Evolutionary conservation across 306 rosid species (phyloP), one percentile per base, ranked within the genome.

Genomic region (Hippophae gyantsensis): DNA sequence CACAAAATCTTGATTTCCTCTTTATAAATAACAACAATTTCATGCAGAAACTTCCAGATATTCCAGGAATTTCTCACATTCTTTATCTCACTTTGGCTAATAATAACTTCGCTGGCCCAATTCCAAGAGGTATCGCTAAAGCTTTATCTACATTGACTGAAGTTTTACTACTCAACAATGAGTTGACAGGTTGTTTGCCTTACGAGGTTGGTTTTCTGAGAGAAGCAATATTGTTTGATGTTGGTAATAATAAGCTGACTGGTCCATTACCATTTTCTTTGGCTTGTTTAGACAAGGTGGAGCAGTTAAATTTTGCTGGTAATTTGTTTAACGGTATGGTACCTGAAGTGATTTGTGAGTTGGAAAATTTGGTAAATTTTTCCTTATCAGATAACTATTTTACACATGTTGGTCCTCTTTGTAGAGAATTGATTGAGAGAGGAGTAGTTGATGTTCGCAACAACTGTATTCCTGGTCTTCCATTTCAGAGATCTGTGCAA

Each of bases 21-120:
- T 85, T 90, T 65, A 72, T 90, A 69, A 90, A 90, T 86, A 70
- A 90, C 94, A 90, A 90, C 59, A 10, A 78, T 26, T 84, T 90
- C 73, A 77, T 71, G 72, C 85, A 70, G 48, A 73, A 46, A 5
- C 77, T 90, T 54, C 94, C 95, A 3, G 80, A 75, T 52, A 74
- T 79, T 58, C 63, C 80, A 13, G 80, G 57, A 54, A 51, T 5
- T 51, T 83, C 95, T 41, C 97, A 85, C 57, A 83, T 90, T 66
- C 70, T 81, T 6, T 74, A 75, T 12, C 89, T 86, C 64, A 79
- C 85, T 11, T 76, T 90, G 40, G 97, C 95, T 49, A 90, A 86
- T 72, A 90, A 90, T 67, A 86, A 84, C 10, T 90, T 86, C 73
- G 62, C 23, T 3, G 97, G 94, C 6, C 84, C 95, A 14, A 84